phyloP scores from a whole-genome alignment of 345 rosid species.

The Brassica incana region DNA sequence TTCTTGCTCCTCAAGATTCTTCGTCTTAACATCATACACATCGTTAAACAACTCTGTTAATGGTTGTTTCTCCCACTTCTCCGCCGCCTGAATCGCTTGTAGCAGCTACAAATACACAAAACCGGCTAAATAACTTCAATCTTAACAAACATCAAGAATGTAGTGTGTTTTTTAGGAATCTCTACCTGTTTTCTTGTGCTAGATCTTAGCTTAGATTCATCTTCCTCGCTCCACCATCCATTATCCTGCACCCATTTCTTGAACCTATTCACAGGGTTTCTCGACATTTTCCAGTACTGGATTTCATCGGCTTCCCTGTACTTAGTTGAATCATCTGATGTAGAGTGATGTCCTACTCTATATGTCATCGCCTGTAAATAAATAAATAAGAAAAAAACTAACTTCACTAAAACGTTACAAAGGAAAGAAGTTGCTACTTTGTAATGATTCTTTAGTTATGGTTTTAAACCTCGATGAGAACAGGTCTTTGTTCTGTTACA shows the following conservation, averaged over 20 bases:
- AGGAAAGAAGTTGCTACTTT: neutral
- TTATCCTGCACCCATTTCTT: slow-evolving; percentile 63
- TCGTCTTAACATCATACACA: slow-evolving; percentile 61
- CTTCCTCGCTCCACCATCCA: slow-evolving; percentile 74
- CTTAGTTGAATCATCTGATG: slow-evolving; percentile 87
- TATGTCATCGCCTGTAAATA: slow-evolving; percentile 58
- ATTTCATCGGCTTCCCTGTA: slow-evolving; percentile 62
- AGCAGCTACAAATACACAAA: slow-evolving; percentile 47
- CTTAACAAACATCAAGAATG: neutral
- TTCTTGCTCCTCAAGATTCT: slow-evolving; percentile 66
- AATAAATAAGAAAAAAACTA: neutral
- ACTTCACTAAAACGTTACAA: neutral
- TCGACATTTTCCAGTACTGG: slow-evolving; percentile 62
- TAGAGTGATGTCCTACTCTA: slow-evolving; percentile 82
- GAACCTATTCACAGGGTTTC: slow-evolving; percentile 69
- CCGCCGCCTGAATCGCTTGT: slow-evolving; percentile 69
- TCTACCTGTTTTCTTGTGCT: slow-evolving; percentile 55
- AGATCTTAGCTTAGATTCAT: slow-evolving; percentile 57
- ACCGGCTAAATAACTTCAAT: neutral
- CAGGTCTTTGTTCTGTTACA: slow-evolving; percentile 57
- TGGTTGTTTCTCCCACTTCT: slow-evolving; percentile 58
- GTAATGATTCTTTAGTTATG: neutral
- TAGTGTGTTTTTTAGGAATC: neutral
- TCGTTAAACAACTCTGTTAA: slow-evolving; percentile 58
- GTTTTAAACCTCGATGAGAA: slow-evolving; percentile 63